A percentile compares a stretch with the other conserved stretches of the same genome.
Conservation (phyloP, 495 filamentous ascomycete species). For the Coniosporium apollinis region DNA sequence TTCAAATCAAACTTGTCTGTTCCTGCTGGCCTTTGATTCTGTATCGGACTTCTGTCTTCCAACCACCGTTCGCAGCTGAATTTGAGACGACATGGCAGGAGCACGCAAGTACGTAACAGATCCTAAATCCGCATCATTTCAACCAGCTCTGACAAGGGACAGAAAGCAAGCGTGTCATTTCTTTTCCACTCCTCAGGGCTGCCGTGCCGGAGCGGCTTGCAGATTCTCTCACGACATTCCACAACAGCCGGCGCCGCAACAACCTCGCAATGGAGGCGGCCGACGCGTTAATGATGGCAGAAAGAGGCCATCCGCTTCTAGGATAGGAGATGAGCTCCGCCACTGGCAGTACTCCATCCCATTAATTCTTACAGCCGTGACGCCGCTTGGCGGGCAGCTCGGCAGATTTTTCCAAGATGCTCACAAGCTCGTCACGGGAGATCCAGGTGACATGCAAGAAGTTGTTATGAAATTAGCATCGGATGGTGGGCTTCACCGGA, state of each 20-base stretch:
- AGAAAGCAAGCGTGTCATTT: background rate
- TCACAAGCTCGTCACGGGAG: background rate
- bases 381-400: background rate
- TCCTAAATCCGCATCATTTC: too few relatives aligned
- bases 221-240: constrained; percentile 5
- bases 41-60: too few relatives aligned
- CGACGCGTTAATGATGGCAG: background rate
- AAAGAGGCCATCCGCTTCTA: background rate
- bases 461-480: constrained; percentile 1
- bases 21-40: too few relatives aligned
- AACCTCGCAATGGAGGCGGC: background rate
- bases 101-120: too few relatives aligned
- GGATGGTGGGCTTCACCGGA: constrained; percentile 8
- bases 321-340: background rate
- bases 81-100: too few relatives aligned
- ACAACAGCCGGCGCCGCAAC: background rate
- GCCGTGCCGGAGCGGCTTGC: constrained; percentile 2
- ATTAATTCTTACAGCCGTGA: background rate
- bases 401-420: constrained; percentile 2
- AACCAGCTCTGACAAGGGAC: constrained; percentile 1
- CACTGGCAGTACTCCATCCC: constrained; percentile 2
- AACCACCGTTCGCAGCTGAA: too few relatives aligned
- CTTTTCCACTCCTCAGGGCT: background rate
- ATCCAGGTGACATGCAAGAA: constrained; percentile 3
- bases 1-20: too few relatives aligned